Conservation (phyloP, 306 rosid genomes). For the Cucurbita pepo region DNA sequence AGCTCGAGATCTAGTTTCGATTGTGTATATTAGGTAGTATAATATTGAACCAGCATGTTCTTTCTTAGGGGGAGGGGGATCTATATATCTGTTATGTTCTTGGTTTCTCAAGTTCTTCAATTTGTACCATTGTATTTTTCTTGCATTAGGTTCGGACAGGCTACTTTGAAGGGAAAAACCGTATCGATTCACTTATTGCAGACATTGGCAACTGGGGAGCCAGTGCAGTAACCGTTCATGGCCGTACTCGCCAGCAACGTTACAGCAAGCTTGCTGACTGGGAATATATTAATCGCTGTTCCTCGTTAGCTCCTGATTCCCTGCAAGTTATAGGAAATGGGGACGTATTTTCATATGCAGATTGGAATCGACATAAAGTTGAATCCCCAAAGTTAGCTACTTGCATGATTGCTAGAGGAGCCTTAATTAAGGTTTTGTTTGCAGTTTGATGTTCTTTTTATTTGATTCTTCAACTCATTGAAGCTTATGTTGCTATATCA, state of each 20-base stretch:
- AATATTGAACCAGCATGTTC: background rate
- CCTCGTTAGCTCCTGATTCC: conserved; percentile 39
- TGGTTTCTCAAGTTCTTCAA: background rate
- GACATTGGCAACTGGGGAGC: conserved; percentile 78
- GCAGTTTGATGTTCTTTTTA: conserved; percentile 9
- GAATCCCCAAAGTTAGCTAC: conserved; percentile 67
- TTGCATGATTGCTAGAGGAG: conserved; percentile 87
- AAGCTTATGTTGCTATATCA: background rate
- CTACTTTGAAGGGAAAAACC: conserved; percentile 78
- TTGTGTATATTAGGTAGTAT: background rate
- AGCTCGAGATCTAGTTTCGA: too few relatives aligned
- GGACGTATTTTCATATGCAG: conserved; percentile 60
- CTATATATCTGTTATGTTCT: background rate
- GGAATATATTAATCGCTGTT: conserved; percentile 69
- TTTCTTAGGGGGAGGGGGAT: background rate
- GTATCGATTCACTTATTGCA: conserved; percentile 66
- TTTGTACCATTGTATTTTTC: background rate
- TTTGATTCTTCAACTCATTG: background rate
- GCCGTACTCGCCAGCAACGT: conserved; percentile 92
- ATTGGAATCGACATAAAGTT: conserved; percentile 62
- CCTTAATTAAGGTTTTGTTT: conserved; percentile 53
- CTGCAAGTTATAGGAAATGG: conserved; percentile 82
- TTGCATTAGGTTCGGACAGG: conserved; percentile 67
- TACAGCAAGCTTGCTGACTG: conserved; percentile 98
- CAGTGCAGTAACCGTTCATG: conserved; percentile 76